Conservation (phyloP, 305 asterid species). For the Caryopteris hybrid region DNA sequence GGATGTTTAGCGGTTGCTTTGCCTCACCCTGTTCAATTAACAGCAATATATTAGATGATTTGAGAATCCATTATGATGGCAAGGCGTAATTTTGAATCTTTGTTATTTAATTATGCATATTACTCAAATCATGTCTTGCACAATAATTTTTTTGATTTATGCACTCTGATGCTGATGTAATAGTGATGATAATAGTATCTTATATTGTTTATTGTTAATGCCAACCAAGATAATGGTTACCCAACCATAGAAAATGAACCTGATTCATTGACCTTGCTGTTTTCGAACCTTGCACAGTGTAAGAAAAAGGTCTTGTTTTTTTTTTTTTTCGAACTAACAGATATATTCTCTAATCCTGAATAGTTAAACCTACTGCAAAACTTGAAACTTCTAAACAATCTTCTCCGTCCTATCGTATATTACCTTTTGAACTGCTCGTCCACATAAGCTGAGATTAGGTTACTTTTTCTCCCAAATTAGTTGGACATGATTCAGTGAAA, state of each 20-base stretch:
- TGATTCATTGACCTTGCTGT: background rate
- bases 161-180: background rate
- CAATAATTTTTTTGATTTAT: background rate
- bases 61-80: constrained; percentile 1
- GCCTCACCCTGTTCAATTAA: background rate
- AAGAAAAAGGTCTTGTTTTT: background rate
- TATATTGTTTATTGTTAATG: background rate
- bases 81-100: background rate
- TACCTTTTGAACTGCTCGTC: background rate
- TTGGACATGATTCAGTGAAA: background rate
- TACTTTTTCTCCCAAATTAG: background rate
- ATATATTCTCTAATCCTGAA: constrained; percentile 1
- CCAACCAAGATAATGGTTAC: background rate
- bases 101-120: background rate
- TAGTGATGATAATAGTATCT: background rate
- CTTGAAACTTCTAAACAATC: background rate
- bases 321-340: background rate
- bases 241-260: background rate
- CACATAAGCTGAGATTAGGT: background rate
- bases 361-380: background rate
- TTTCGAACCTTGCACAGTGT: background rate
- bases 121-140: constrained; percentile 3
- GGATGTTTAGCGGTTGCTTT: background rate
- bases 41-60: background rate
- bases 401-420: background rate